Evolutionary conservation across 2,329 filamentous ascomycete genomes (phyloP).

Genomic region (Hypocrella siamensis): DNA sequence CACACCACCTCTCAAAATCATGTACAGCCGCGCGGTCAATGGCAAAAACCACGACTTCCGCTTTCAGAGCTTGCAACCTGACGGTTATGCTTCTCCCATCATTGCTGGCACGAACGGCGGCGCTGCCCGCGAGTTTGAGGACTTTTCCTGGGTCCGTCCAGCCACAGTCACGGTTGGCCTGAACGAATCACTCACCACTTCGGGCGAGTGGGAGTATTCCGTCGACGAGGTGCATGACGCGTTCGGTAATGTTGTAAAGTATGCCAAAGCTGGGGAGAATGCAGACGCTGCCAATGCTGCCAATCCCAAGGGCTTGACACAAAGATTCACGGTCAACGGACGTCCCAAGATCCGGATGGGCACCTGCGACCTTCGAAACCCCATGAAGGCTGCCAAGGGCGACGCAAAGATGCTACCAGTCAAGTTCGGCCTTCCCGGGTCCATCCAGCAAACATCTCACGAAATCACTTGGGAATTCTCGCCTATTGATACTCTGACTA

Average conservation of each 20-base stretch:
- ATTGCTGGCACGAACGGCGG: constrained; percentile 45
- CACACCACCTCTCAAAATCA: constrained; percentile 80
- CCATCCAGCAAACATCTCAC: constrained; percentile 46
- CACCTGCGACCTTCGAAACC: constrained; percentile 65
- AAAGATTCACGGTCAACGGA: constrained; percentile 74
- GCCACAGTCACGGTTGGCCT: constrained; percentile 65
- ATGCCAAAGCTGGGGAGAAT: constrained; percentile 52
- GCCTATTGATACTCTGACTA: constrained; percentile 51
- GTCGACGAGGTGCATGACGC: constrained; percentile 88
- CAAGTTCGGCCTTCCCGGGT: constrained; percentile 47
- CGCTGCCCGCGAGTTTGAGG: constrained; percentile 44
- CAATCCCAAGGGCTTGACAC: constrained; percentile 48
- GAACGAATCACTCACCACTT: constrained; percentile 72
- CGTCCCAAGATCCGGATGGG: constrained; percentile 58
- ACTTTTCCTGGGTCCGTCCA: constrained; percentile 66
- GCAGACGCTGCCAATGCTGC: constrained; percentile 46
- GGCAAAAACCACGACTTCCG: constrained; percentile 70
- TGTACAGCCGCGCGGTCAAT: constrained; percentile 81
- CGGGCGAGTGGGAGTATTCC: constrained; percentile 76
- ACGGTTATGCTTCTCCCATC: constrained; percentile 67
- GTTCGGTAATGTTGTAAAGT: constrained; percentile 73
- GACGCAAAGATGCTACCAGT: constrained; percentile 53
- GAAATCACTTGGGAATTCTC: constrained; percentile 71
- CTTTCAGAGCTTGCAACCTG: constrained; percentile 86
- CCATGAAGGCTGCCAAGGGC: constrained; percentile 71